Evolutionary conservation across 2,329 filamentous ascomycete species (phyloP), one percentile per base, ranked within the genome.

Genomic region (Purpureocillium takamizusanense): DNA sequence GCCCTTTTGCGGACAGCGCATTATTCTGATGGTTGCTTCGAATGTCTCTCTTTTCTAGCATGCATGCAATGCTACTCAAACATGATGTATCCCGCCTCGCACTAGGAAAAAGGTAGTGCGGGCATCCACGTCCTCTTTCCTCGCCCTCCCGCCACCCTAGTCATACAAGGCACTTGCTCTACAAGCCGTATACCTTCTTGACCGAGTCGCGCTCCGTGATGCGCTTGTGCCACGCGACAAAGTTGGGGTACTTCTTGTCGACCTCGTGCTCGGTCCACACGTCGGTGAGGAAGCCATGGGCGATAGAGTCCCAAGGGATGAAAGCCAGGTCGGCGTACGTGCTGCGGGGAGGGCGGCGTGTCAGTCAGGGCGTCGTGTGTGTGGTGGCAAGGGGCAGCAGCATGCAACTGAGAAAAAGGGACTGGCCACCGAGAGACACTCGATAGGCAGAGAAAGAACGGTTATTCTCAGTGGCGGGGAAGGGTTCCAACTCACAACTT

Each of bases 311-410:
- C 58, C 56, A 62, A 4, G 53, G 42, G 36, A 58, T 42, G 36
- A 62, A 62, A 36, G 46, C 42, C 7, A 62, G 42, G 34, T 62
- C 59, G 40, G 51, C 57, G 31, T 61, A 61, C 11, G 57, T 57
- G 21, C 54, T 59, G 25, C 13, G 25, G 8, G 13, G 28, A 13
- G 11, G n/a, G 8, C 9, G 12, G 14, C 6, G 15, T 12, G 32
- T 17, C 23, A 35, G 23, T 9, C 16, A 31, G 6, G 5, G 14
- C n/a, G n/a, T 15, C 5, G 10, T 25, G 5, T 10, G 6, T 25
- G 21, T n/a, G n/a, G n/a, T n/a, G n/a, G n/a, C n/a, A n/a, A n/a
- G n/a, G n/a, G n/a, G n/a, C n/a, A n/a, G n/a, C n/a, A n/a, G n/a
- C n/a, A n/a, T n/a, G n/a, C n/a, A n/a, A n/a, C n/a, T n/a, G n/a